A percentile compares a stretch with the other conserved stretches of the same genome.
phyloP scores from a whole-genome alignment of 2,329 filamentous ascomycete species.

The Fusarium sambucinum region DNA sequence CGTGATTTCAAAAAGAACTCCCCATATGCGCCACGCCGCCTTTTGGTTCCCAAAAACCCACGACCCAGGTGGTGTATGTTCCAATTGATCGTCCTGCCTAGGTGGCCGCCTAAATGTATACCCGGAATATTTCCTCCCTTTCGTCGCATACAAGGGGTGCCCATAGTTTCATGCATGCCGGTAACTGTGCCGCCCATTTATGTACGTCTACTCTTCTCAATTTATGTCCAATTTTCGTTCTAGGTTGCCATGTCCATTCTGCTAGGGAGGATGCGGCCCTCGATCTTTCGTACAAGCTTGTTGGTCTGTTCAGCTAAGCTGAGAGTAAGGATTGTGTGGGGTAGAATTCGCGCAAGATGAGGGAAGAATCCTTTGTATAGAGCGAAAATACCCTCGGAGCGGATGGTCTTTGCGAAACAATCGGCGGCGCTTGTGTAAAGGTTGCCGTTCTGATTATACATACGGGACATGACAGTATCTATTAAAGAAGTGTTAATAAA shows the following conservation, averaged over 20 bases:
- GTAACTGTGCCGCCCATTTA: slow-evolving; percentile 2
- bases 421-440: slow-evolving; percentile 95
- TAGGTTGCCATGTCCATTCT: slow-evolving; percentile 49
- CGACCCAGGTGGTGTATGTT: slow-evolving; percentile 41
- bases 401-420: slow-evolving; percentile 89
- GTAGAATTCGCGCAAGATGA: slow-evolving; percentile 91
- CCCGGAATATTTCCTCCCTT: slow-evolving; percentile 15
- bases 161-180: slow-evolving; percentile 16
- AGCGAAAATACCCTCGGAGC: slow-evolving; percentile 89
- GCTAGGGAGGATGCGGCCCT: slow-evolving; percentile 66
- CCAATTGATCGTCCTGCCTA: slow-evolving; percentile 32
- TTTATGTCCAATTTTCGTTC: background rate
- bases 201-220: background rate
- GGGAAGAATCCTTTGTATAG: slow-evolving; percentile 99
- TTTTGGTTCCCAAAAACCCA: slow-evolving; percentile 45
- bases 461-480: slow-evolving; percentile 98
- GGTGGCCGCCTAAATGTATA: slow-evolving; percentile 25
- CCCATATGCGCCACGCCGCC: slow-evolving; percentile 44
- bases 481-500: slow-evolving; percentile 11
- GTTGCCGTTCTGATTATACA: slow-evolving; percentile 99
- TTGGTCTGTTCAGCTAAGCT: slow-evolving; percentile 97
- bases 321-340: slow-evolving; percentile 94
- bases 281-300: slow-evolving; percentile 86
- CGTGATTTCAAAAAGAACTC: slow-evolving; percentile 37
- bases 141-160: slow-evolving; percentile 33